Evolutionary conservation across 2,329 filamentous ascomycete species (phyloP).

Genomic region (Immersiporthe knoxdaviesiana): DNA sequence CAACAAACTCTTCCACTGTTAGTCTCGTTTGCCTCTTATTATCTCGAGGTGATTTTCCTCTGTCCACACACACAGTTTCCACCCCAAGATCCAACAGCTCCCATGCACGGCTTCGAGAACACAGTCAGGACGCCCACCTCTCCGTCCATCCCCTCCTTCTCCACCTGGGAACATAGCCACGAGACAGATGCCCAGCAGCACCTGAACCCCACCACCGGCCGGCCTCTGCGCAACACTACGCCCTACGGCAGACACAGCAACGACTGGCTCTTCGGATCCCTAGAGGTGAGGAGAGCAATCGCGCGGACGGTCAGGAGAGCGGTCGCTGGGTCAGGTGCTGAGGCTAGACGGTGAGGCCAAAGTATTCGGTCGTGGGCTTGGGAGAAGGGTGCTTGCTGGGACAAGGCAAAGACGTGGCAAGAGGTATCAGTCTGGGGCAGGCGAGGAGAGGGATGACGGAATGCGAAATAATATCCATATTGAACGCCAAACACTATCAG

Average conservation of each 20-base stretch:
- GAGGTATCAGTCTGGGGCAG: background rate
- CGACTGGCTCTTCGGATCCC: slow-evolving; percentile 28
- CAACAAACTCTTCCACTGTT: background rate
- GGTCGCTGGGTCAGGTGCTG: background rate
- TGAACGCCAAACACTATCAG: background rate
- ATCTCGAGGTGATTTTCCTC: background rate
- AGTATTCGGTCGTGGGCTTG: background rate
- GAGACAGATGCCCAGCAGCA: background rate
- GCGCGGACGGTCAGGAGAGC: slow-evolving; percentile 20
- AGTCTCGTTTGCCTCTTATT: background rate
- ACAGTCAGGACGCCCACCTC: slow-evolving; percentile 14
- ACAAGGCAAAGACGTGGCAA: background rate
- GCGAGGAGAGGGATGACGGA: background rate
- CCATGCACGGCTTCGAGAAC: slow-evolving; percentile 23
- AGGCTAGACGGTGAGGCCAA: background rate
- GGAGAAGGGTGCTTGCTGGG: background rate
- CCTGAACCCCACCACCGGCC: slow-evolving; percentile 19
- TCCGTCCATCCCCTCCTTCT: background rate
- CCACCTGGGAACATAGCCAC: background rate
- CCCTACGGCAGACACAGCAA: slow-evolving; percentile 26
- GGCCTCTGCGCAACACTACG: slow-evolving; percentile 24
- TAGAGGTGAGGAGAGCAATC: slow-evolving; percentile 26
- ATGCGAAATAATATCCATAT: background rate
- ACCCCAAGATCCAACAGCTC: background rate
- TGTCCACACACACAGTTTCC: background rate